These are phyloP conservation scores for Alternaria hordeiaustralica DNA, from an alignment of 2,329 filamentous ascomycete genomes.

Conservation along the genomic window DNA sequence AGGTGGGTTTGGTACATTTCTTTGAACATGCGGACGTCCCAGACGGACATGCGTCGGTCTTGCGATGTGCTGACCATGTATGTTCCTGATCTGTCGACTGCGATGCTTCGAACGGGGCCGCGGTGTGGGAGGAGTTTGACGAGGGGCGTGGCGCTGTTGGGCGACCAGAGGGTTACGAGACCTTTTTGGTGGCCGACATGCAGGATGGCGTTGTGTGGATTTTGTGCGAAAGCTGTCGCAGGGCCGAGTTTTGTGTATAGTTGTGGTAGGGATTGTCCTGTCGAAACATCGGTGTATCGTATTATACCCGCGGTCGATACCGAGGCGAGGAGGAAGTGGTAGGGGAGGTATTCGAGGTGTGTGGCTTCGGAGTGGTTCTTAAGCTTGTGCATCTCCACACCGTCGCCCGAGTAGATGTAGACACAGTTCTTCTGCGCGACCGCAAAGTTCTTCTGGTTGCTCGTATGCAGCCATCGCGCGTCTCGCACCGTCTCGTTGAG, in stretches of 20 bases:
- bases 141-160: slow-evolving; percentile 82
- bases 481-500: slow-evolving; percentile 89
- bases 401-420: slow-evolving; percentile 93
- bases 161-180: slow-evolving; percentile 93
- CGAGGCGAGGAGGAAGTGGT: slow-evolving; percentile 91
- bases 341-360: slow-evolving; percentile 94
- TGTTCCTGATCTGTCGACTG: slow-evolving; percentile 84
- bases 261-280: slow-evolving; percentile 85
- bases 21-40: slow-evolving; percentile 93
- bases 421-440: slow-evolving; percentile 96
- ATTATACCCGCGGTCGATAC: slow-evolving; percentile 84
- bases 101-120: slow-evolving; percentile 84
- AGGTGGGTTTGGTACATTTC: slow-evolving; percentile 85
- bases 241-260: slow-evolving; percentile 83
- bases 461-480: slow-evolving; percentile 80
- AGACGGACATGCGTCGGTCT: slow-evolving; percentile 89
- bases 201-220: slow-evolving; percentile 89
- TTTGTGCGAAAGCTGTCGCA: slow-evolving; percentile 83
- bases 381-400: slow-evolving; percentile 90
- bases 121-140: slow-evolving; percentile 91
- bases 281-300: slow-evolving; percentile 92
- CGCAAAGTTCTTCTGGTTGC: slow-evolving; percentile 89
- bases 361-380: slow-evolving; percentile 89
- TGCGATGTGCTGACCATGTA: slow-evolving; percentile 97
- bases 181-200: slow-evolving; percentile 96